A percentile compares a stretch with the other conserved stretches of the same genome.
phyloP scores from a whole-genome alignment of 2,329 filamentous ascomycete species.

The Fusarium multiceps region DNA sequence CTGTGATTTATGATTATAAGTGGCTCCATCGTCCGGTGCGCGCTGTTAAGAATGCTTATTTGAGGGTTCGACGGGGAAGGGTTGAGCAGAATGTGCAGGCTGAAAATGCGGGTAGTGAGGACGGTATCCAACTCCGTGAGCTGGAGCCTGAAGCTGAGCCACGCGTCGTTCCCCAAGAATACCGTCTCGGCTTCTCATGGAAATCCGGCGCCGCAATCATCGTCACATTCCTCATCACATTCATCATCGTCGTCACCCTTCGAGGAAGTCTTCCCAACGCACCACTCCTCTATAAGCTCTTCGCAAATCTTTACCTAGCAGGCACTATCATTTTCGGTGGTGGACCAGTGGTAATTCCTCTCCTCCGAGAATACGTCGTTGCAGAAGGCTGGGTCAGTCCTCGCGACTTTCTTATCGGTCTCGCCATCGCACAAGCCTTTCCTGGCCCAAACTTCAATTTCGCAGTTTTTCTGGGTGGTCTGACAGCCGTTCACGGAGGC shows the following conservation, averaged over 20 bases:
- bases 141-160: background rate
- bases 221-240: slow-evolving; percentile 63
- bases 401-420: slow-evolving; percentile 77
- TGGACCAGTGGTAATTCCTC: slow-evolving; percentile 72
- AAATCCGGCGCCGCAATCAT: slow-evolving; percentile 57
- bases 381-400: slow-evolving; percentile 75
- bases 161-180: slow-evolving; percentile 50
- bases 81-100: no score
- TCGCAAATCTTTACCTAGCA: slow-evolving; percentile 78
- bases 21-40: slow-evolving; percentile 55
- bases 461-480: slow-evolving; percentile 66
- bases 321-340: slow-evolving; percentile 76
- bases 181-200: slow-evolving; percentile 57
- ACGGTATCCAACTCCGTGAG: background rate
- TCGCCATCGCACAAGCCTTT: slow-evolving; percentile 77
- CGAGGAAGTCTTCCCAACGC: slow-evolving; percentile 55
- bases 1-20: background rate
- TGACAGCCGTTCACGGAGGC: slow-evolving; percentile 57
- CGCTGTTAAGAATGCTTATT: accelerated
- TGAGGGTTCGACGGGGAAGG: accelerated
- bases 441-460: slow-evolving; percentile 65
- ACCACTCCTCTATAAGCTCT: slow-evolving; percentile 68
- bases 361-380: slow-evolving; percentile 72
- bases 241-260: slow-evolving; percentile 66
- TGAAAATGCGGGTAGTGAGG: accelerated